Conservation (phyloP, 2,329 filamentous ascomycete species). For the Fusarium compactum region DNA sequence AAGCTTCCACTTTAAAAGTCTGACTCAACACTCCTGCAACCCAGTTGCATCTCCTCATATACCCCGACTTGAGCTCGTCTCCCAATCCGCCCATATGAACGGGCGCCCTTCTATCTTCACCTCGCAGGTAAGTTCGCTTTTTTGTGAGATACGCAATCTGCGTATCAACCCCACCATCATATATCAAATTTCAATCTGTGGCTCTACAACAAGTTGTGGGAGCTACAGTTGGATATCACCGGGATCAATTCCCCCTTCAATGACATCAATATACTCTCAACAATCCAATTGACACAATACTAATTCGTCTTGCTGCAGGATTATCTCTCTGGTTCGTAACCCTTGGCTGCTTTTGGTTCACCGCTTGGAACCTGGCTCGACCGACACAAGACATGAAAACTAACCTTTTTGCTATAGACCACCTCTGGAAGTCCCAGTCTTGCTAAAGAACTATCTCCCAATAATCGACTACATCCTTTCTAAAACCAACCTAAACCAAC, state of each 20-base stretch:
- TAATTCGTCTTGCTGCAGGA: slow-evolving; percentile 66
- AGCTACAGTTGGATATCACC: not conserved
- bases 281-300: slow-evolving; percentile 49
- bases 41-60: slow-evolving; percentile 36
- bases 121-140: slow-evolving; percentile 74
- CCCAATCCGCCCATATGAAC: slow-evolving; percentile 81
- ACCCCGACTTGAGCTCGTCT: slow-evolving; percentile 49
- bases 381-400: slow-evolving; percentile 22
- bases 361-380: slow-evolving; percentile 48
- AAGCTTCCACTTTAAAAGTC: slow-evolving; percentile 8
- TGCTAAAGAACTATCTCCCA: slow-evolving; percentile 41
- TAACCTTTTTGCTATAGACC: slow-evolving; percentile 51
- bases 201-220: slow-evolving; percentile 17
- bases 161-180: slow-evolving; percentile 37
- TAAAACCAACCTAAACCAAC: slow-evolving; percentile 22
- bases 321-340: slow-evolving; percentile 78
- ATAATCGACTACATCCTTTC: slow-evolving; percentile 23
- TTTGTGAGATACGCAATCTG: slow-evolving; percentile 7
- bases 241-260: slow-evolving; percentile 11
- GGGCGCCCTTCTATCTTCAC: slow-evolving; percentile 86
- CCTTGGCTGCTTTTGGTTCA: slow-evolving; percentile 55
- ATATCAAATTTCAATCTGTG: slow-evolving; percentile 21
- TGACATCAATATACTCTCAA: slow-evolving; percentile 14
- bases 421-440: slow-evolving; percentile 58
- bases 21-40: slow-evolving; percentile 21